Percentiles rank a stretch among this genome's conserved stretches.
These are phyloP conservation scores for Hypomyces rosellus DNA, from an alignment of 2,329 filamentous ascomycete species.

Conservation along the genomic window DNA sequence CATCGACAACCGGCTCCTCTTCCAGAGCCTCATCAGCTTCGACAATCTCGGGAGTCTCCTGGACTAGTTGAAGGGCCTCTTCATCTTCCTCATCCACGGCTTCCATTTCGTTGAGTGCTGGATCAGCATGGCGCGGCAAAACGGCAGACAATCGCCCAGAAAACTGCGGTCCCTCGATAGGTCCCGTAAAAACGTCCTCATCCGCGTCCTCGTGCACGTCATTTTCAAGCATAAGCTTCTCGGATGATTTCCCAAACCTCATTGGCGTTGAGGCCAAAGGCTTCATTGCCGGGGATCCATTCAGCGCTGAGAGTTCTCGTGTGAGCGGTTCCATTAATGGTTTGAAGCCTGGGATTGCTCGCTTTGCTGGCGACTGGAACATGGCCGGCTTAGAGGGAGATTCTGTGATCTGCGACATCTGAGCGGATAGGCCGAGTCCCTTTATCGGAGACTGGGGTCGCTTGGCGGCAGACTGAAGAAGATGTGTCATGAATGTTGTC, in stretches of 20 bases:
- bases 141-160: slow-evolving; percentile 41
- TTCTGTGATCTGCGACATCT: slow-evolving; percentile 23
- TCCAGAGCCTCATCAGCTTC: neutral
- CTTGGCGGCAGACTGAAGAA: slow-evolving; percentile 47
- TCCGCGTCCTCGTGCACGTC: slow-evolving; percentile 17
- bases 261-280: slow-evolving; percentile 28
- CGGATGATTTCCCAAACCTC: slow-evolving; percentile 24
- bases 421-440: slow-evolving; percentile 23
- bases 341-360: slow-evolving; percentile 30
- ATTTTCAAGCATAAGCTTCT: slow-evolving; percentile 33
- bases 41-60: neutral
- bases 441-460: slow-evolving; percentile 41
- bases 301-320: slow-evolving; percentile 15
- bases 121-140: slow-evolving; percentile 37
- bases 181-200: slow-evolving; percentile 26
- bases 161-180: slow-evolving; percentile 33
- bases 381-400: slow-evolving; percentile 42
- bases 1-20: slow-evolving; percentile 6
- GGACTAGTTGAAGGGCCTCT: neutral
- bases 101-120: slow-evolving; percentile 27
- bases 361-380: slow-evolving; percentile 48
- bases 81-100: slow-evolving; percentile 22
- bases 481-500: slow-evolving; percentile 30
- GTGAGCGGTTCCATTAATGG: slow-evolving; percentile 24
- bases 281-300: slow-evolving; percentile 30